Base-by-base conservation (phyloP, 805 yeast genomes). In the fission yeast (Schizosaccharomyces pombe) region DNA sequence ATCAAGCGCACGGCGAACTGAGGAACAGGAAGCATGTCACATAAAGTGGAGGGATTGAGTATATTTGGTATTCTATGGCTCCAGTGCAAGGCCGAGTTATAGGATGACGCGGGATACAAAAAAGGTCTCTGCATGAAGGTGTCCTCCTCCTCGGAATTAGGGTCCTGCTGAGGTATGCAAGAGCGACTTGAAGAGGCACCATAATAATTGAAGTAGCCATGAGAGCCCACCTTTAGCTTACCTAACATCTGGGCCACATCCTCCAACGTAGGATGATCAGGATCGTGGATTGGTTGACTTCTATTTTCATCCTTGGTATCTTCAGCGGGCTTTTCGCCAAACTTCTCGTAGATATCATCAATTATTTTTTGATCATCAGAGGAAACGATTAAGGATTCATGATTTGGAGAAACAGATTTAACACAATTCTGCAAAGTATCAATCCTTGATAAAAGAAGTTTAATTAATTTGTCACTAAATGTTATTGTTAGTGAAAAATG, bases 161-260 rank as follows among this genome's bases (percentile, higher is more conserved):
- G 28, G 14, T 43, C 49, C 11, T n/a, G 5, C 14, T 43, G 28
- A 9, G 49, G 30, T 16, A 43, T 22, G 31, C 30, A 43, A 22
- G 49, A 43, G 19, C 49, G 49, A 24, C 49, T 43, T 6, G 49
- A 43, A 26, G 49, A 43, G 14, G 49, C 49, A 43, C 49, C 49
- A 22, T 43, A 43, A 43, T 43, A 43, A 26, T 26, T 22, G 8
- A 26, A 5, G 26, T 26, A 30, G 9, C 49, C 49, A n/a, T 43
- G 30, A 9, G 49, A 26, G 14, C 30, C 5, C 5, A 43, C 14
- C 4, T 43, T 43, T 19, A 43, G 49, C 14, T 29, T 6, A 12
- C 49, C 49, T 14, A 43, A 30, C 49, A 43, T 43, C 26, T 43
- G 49, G 2, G 49, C 19, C 5, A 43, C 49, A 8, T 43, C 49